phyloP scores from a whole-genome alignment of 2,329 filamentous ascomycete species.

The Penicillium sp. region DNA sequence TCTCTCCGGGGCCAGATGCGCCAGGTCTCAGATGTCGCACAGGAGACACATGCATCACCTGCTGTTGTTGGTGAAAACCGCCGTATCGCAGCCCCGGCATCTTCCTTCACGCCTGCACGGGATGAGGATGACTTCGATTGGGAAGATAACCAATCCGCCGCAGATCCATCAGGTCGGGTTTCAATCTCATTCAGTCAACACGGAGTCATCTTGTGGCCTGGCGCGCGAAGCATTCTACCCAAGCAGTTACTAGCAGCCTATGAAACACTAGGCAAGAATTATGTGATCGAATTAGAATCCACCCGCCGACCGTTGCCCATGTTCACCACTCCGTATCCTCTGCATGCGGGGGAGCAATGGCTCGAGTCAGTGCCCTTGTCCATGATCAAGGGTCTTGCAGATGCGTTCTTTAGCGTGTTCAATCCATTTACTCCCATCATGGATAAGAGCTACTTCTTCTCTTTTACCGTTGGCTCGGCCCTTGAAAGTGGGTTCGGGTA shows the following conservation, averaged over 20 bases:
- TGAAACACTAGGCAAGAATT: slow-evolving; percentile 46
- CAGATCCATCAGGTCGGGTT: slow-evolving; percentile 35
- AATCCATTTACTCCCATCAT: slow-evolving; percentile 55
- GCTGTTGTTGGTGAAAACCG: slow-evolving; percentile 9
- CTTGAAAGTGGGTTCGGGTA: slow-evolving; percentile 53
- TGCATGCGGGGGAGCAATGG: slow-evolving; percentile 43
- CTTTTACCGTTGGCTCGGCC: slow-evolving; percentile 50
- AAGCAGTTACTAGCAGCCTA: slow-evolving; percentile 39
- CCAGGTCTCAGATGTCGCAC: slow-evolving; percentile 16
- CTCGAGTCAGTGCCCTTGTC: slow-evolving; percentile 49
- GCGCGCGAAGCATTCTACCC: slow-evolving; percentile 46
- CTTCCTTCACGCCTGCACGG: slow-evolving; percentile 27
- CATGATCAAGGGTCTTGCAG: slow-evolving; percentile 52
- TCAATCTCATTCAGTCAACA: slow-evolving; percentile 54
- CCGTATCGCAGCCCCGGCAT: slow-evolving; percentile 8
- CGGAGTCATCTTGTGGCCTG: slow-evolving; percentile 51
- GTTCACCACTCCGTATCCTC: slow-evolving; percentile 38
- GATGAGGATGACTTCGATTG: slow-evolving; percentile 32
- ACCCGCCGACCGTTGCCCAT: slow-evolving; percentile 46
- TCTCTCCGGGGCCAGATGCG: slow-evolving; percentile 32
- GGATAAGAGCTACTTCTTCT: slow-evolving; percentile 53
- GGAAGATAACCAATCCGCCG: slow-evolving; percentile 26
- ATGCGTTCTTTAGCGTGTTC: slow-evolving; percentile 56
- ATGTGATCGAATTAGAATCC: slow-evolving; percentile 52
- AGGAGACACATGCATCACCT: slow-evolving; percentile 16